phyloP scores from a whole-genome alignment of 306 rosid genomes.

The Pterocarpus macrocarpus region DNA sequence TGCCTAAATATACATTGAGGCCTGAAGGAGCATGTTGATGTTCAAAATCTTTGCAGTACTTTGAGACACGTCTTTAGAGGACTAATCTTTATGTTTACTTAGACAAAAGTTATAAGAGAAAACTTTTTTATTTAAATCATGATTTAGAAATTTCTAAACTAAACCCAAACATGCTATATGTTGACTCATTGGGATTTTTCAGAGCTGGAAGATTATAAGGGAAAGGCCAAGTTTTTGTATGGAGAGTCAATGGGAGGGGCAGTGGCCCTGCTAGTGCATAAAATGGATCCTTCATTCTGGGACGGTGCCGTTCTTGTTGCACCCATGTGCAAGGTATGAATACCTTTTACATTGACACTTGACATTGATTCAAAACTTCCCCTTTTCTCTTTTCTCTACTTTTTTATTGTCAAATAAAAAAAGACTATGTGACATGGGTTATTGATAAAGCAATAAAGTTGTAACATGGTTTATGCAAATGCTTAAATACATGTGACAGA shows the following conservation, averaged over 20 bases:
- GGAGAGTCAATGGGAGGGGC: conserved; percentile 99
- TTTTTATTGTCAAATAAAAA: too few relatives aligned
- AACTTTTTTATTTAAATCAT: too few relatives aligned
- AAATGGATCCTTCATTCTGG: conserved; percentile 74
- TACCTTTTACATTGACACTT: too few relatives aligned
- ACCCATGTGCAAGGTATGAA: conserved; percentile 89
- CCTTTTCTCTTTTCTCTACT: not conserved
- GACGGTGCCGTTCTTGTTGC: conserved; percentile 90
- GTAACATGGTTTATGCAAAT: conserved; percentile 12
- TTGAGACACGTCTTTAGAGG: too few relatives aligned
- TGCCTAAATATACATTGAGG: too few relatives aligned
- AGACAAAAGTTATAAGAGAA: too few relatives aligned
- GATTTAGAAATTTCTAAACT: too few relatives aligned
- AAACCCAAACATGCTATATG: not conserved
- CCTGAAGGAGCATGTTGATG: too few relatives aligned
- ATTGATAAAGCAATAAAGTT: not conserved
- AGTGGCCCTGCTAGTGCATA: conserved; percentile 75
- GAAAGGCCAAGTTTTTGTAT: conserved; percentile 73
- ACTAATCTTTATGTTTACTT: too few relatives aligned
- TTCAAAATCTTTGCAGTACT: too few relatives aligned
- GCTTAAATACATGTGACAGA: conserved; percentile 51
- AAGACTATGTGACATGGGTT: too few relatives aligned
- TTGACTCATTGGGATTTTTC: not conserved
- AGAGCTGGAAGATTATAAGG: conserved; percentile 65
- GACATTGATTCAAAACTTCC: too few relatives aligned